Evolutionary conservation across 164 flowering plant species (phyloP).

Genomic region (Echeveria elegans): DNA sequence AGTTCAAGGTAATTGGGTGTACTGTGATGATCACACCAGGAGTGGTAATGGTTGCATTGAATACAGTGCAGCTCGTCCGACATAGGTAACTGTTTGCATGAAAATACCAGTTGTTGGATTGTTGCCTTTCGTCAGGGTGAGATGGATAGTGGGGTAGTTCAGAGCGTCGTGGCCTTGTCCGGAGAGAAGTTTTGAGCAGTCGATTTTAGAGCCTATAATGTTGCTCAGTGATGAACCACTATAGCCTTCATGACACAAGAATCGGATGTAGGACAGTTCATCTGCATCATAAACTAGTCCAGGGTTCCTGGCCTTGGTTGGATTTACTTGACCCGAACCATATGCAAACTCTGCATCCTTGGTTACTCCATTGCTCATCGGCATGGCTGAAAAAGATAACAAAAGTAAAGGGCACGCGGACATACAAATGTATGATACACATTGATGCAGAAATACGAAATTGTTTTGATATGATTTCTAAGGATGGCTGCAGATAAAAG

Average conservation of each 20-base stretch:
- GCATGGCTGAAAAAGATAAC: slow-evolving; percentile 32
- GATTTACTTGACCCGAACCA: slow-evolving; percentile 73
- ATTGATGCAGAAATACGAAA: too few species aligned
- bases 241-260: slow-evolving; percentile 63
- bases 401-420: too few species aligned
- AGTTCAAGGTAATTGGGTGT: slow-evolving; percentile 36
- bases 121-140: slow-evolving; percentile 20
- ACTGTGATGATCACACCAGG: slow-evolving; percentile 44
- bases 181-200: slow-evolving; percentile 43
- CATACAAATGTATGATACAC: too few species aligned
- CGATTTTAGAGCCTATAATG: slow-evolving; percentile 29
- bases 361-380: slow-evolving; percentile 41
- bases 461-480: too few species aligned
- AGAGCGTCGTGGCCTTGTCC: slow-evolving; percentile 40
- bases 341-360: slow-evolving; percentile 56
- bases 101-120: slow-evolving; percentile 28
- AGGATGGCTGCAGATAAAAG: too few species aligned
- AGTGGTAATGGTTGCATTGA: slow-evolving; percentile 40
- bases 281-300: slow-evolving; percentile 69
- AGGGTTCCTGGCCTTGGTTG: slow-evolving; percentile 42
- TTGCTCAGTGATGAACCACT: slow-evolving; percentile 17
- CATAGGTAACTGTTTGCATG: slow-evolving; percentile 55
- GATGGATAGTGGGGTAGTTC: slow-evolving; percentile 75
- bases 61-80: slow-evolving; percentile 44
- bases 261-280: slow-evolving; percentile 40